phyloP scores from a whole-genome alignment of 768 basidiomycete genomes.

The Auricularia auricula-judae region DNA sequence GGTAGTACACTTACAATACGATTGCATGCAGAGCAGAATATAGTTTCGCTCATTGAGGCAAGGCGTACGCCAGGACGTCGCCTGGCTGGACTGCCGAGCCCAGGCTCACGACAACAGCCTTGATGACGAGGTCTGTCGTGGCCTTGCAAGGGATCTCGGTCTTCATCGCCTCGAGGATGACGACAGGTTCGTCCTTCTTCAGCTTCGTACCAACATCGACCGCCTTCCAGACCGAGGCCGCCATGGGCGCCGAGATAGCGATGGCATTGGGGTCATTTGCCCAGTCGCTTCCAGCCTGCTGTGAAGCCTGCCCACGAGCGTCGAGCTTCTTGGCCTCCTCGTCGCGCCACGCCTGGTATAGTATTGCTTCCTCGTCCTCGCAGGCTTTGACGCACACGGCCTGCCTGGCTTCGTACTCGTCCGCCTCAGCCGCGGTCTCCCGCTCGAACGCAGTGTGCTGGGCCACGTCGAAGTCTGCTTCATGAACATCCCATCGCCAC shows the following conservation, averaged over 20 bases:
- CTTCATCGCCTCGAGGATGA: conserved; percentile 58
- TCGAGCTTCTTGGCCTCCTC: conserved; percentile 30
- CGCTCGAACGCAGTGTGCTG: conserved; percentile 33
- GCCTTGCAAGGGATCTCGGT: conserved; percentile 43
- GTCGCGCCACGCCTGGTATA: conserved; percentile 19
- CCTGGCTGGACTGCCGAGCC: too few species aligned
- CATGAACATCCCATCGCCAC: conserved; percentile 32
- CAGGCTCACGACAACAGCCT: too few species aligned
- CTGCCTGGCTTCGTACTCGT: conserved; percentile 31
- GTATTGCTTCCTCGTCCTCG: too few species aligned
- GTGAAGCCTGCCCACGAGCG: background rate
- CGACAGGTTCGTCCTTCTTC: conserved; percentile 23
- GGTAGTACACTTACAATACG: too few species aligned
- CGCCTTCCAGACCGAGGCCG: conserved; percentile 43
- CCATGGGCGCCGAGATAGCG: conserved; percentile 21
- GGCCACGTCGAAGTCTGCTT: conserved; percentile 40
- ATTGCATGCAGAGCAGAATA: too few species aligned
- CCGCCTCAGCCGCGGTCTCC: conserved; percentile 31
- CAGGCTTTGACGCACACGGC: conserved; percentile 2
- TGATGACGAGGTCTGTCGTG: conserved; percentile 19
- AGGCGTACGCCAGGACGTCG: too few species aligned
- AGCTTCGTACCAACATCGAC: too few species aligned
- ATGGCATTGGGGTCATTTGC: conserved; percentile 16
- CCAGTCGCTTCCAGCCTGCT: conserved; percentile 25
- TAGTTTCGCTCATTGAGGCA: too few species aligned